Percentiles rank a stretch among this genome's conserved stretches.
Conservation (phyloP, 1,139 yeast genomes). For the Diutina siamensis region DNA sequence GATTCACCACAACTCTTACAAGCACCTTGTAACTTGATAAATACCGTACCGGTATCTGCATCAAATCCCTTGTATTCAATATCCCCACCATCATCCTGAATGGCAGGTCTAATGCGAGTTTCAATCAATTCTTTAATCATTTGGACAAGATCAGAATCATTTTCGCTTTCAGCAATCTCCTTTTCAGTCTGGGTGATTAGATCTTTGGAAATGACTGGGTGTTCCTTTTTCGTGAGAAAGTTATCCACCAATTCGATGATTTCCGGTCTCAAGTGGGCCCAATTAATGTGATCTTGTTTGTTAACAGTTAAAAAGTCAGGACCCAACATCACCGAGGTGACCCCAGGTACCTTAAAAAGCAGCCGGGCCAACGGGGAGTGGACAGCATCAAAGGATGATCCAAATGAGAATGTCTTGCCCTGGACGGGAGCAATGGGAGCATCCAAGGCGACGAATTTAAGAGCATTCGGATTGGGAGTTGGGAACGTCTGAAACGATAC, state of each 20-base stretch:
- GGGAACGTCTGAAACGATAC: slow-evolving; percentile 33
- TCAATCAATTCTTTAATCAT: slow-evolving; percentile 13
- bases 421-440: slow-evolving; percentile 51
- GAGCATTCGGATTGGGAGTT: slow-evolving; percentile 89
- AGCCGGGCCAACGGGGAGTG: slow-evolving; percentile 75
- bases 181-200: slow-evolving; percentile 7
- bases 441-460: slow-evolving; percentile 56
- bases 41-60: slow-evolving; percentile 12
- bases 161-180: slow-evolving; percentile 11
- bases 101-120: slow-evolving; percentile 12
- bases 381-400: slow-evolving; percentile 59
- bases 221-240: slow-evolving; percentile 16
- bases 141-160: slow-evolving; percentile 11
- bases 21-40: slow-evolving; percentile 12
- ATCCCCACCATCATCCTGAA: slow-evolving; percentile 13
- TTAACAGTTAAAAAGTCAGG: slow-evolving; percentile 35
- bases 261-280: slow-evolving; percentile 37
- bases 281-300: slow-evolving; percentile 34
- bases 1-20: slow-evolving; percentile 12
- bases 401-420: slow-evolving; percentile 48
- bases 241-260: slow-evolving; percentile 28
- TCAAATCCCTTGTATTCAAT: slow-evolving; percentile 12
- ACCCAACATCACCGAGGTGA: slow-evolving; percentile 82
- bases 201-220: slow-evolving; percentile 3
- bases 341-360: slow-evolving; percentile 76